These are phyloP conservation scores for Arachis stenosperma DNA, from an alignment of 306 rosid species.

Conservation along the genomic window DNA sequence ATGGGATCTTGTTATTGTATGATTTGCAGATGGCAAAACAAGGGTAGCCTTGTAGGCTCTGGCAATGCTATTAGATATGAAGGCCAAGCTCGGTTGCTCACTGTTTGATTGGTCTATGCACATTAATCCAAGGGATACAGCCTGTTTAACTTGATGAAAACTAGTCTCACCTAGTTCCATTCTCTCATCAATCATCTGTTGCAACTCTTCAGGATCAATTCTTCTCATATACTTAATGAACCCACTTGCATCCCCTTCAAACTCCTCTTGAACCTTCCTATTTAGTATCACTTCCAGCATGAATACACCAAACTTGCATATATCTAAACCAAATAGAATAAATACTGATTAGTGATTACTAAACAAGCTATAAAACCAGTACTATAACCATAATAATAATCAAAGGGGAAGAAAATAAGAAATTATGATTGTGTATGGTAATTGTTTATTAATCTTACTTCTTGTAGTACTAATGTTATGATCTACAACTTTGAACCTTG, in stretches of 20 bases:
- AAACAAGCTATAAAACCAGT: not conserved
- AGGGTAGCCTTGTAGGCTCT: slow-evolving; percentile 47
- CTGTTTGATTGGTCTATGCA: slow-evolving; percentile 55
- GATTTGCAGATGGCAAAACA: slow-evolving; percentile 38
- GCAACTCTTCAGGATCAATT: slow-evolving; percentile 50
- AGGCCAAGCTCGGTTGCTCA: slow-evolving; percentile 40
- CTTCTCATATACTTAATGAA: slow-evolving; percentile 48
- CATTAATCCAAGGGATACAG: slow-evolving; percentile 51
- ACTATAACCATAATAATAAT: not conserved
- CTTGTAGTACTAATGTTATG: slow-evolving; percentile 36
- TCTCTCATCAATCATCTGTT: slow-evolving; percentile 51
- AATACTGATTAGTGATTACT: slow-evolving; percentile 1
- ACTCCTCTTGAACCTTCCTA: slow-evolving; percentile 44
- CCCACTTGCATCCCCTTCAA: slow-evolving; percentile 45
- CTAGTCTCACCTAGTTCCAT: slow-evolving; percentile 48
- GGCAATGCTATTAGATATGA: slow-evolving; percentile 45
- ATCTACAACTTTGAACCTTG: slow-evolving; percentile 67
- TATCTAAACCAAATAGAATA: slow-evolving; percentile 43
- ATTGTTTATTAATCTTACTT: slow-evolving; percentile 45
- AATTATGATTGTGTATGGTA: not conserved
- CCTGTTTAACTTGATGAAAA: slow-evolving; percentile 47
- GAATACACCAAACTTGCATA: slow-evolving; percentile 59
- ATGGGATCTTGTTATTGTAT: slow-evolving; percentile 32
- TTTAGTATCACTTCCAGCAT: slow-evolving; percentile 54
- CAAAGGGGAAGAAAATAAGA: slow-evolving; percentile 11